A percentile compares a stretch with the other conserved stretches of the same genome.
phyloP scores from a whole-genome alignment of 1,139 yeast genomes.

The Nematodospora anomalae region DNA sequence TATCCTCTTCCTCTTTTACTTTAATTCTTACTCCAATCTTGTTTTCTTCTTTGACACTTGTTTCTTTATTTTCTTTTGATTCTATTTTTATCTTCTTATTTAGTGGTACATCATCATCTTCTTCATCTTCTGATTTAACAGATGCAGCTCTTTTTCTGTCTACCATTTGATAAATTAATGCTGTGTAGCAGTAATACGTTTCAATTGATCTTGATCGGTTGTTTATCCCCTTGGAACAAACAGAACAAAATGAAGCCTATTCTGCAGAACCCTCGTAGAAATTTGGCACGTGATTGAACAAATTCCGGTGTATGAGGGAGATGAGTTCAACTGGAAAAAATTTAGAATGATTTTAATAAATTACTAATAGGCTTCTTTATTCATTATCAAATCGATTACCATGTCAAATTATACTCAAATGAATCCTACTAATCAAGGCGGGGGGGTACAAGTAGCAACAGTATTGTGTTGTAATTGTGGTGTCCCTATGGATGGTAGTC shows the following conservation, averaged over 20 bases:
- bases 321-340: conserved; percentile 1
- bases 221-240: too few species aligned
- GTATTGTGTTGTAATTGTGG: conserved; percentile 98
- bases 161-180: conserved; percentile 26
- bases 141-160: conserved; percentile 32
- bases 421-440: conserved; percentile 23
- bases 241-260: too few species aligned
- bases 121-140: conserved; percentile 30
- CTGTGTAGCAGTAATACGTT: too few species aligned
- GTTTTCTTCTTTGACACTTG: conserved; percentile 17
- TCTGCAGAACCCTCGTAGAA: not conserved
- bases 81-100: conserved; percentile 31
- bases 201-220: too few species aligned
- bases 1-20: conserved; percentile 10
- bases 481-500: conserved; percentile 94
- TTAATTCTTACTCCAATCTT: conserved; percentile 15
- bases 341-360: not conserved
- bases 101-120: conserved; percentile 38
- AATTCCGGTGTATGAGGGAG: not conserved
- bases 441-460: conserved; percentile 54
- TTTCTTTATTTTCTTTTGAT: conserved; percentile 25
- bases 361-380: not conserved
- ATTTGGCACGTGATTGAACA: conserved; percentile 1
- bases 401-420: conserved; percentile 57
- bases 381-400: not conserved